Percentiles rank a stretch among this genome's conserved stretches.
phyloP scores from a whole-genome alignment of 805 yeast genomes.

The Pichia gijzeniarum region DNA sequence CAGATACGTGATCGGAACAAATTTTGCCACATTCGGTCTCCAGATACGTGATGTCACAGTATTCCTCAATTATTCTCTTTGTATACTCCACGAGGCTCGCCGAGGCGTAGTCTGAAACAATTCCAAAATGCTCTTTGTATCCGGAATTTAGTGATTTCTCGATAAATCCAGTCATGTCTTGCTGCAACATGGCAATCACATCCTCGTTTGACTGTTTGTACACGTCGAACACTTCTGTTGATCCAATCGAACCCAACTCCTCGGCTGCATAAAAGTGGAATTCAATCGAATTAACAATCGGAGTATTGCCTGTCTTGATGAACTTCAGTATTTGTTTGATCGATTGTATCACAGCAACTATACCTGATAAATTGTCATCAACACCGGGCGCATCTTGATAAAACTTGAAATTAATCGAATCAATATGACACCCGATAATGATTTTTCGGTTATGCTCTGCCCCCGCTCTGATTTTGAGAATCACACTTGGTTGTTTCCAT shows the following conservation, averaged over 20 bases:
- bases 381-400: slow-evolving; percentile 83
- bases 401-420: slow-evolving; percentile 66
- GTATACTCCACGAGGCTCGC: slow-evolving; percentile 50
- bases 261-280: slow-evolving; percentile 96
- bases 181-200: slow-evolving; percentile 83
- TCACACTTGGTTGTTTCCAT: slow-evolving; percentile 76
- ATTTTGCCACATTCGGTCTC: slow-evolving; percentile 87
- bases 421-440: slow-evolving; percentile 86
- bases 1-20: slow-evolving; percentile 90
- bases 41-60: slow-evolving; percentile 61
- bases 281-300: slow-evolving; percentile 59
- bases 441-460: slow-evolving; percentile 34
- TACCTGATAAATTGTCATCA: slow-evolving; percentile 91
- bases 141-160: slow-evolving; percentile 43
- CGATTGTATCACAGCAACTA: slow-evolving; percentile 70
- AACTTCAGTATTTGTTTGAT: slow-evolving; percentile 47
- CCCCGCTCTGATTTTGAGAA: slow-evolving; percentile 47
- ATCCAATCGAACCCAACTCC: slow-evolving; percentile 87
- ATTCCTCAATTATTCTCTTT: slow-evolving; percentile 51
- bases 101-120: slow-evolving; percentile 66
- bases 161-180: slow-evolving; percentile 88
- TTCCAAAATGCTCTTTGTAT: slow-evolving; percentile 65
- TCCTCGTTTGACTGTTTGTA: slow-evolving; percentile 41
- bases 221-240: slow-evolving; percentile 63
- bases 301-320: slow-evolving; percentile 18